Evolutionary conservation across 2,329 filamentous ascomycete species (phyloP).

Genomic region (Scedosporium aurantiacum): DNA sequence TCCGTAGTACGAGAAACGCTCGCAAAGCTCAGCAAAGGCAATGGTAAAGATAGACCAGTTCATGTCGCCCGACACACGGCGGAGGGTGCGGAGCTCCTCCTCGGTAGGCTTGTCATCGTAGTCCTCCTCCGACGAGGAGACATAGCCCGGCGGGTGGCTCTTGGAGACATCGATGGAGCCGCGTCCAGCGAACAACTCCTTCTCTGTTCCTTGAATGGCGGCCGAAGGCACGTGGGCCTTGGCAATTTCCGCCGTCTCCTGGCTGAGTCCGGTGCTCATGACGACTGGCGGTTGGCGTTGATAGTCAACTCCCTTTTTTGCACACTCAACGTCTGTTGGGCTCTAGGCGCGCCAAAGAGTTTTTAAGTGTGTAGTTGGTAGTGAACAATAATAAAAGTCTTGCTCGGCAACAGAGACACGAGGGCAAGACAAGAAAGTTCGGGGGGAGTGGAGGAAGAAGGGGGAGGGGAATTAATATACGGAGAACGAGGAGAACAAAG

Average conservation of each 20-base stretch:
- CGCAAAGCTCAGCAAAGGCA: constrained; percentile 62
- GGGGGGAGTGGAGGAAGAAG: neutral
- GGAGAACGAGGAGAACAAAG: neutral
- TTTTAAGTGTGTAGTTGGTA: no score
- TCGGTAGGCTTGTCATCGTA: constrained; percentile 40
- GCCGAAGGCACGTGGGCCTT: constrained; percentile 12
- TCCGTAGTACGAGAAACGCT: constrained; percentile 71
- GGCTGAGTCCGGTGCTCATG: constrained; percentile 12
- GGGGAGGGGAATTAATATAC: neutral
- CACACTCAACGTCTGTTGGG: no score
- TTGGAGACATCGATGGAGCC: constrained; percentile 19
- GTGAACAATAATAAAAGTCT: no score
- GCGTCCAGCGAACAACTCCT: constrained; percentile 12
- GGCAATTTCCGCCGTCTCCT: constrained; percentile 13
- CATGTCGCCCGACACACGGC: constrained; percentile 52
- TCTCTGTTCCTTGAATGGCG: constrained; percentile 11
- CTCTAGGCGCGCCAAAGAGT: no score
- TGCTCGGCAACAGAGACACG: no score
- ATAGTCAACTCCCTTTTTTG: neutral
- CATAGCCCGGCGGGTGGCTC: constrained; percentile 13
- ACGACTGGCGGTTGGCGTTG: neutral
- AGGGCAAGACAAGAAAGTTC: neutral
- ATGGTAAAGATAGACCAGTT: constrained; percentile 58
- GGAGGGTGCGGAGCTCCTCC: constrained; percentile 51
- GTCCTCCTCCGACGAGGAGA: constrained; percentile 17